Evolutionary conservation across 1,284 basidiomycete genomes (phyloP), one percentile per base, ranked within the genome.

Genomic region (Sparassis latifolia): DNA sequence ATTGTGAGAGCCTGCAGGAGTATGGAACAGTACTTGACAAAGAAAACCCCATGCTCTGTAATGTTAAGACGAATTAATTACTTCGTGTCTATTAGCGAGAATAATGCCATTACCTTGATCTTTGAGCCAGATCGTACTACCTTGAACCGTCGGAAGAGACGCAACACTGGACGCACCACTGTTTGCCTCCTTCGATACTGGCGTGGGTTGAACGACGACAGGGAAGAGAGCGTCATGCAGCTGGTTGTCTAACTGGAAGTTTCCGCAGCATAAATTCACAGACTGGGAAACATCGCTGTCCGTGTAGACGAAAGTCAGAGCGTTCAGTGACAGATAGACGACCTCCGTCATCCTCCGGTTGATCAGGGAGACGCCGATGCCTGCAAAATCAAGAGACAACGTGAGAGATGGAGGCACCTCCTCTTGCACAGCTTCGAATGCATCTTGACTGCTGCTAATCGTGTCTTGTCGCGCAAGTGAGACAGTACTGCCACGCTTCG

Each of bases 11-110:
- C 92, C 65, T 99, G 97, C 29, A 99, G 72, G 30, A 99, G 71
- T 43, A 99, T 80, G 2, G 94, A 96, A 45, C 92, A 97, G 63
- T 99, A 99, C 72, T 99, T 99, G 72, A 99, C 79, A 67, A 97
- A 99, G 39, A 90, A 72, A 12, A 99, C 97, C 20, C 97, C 97
- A 60, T 99, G 97, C 31, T 89, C 93, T 95, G 45, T 42, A 20
- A 6, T 30, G 4, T 9, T 20, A 7, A 12, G 12, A 49, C 30
- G 40, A 2, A 41, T 33, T 40, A 2, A 33, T 3, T 27, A 5
- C 27, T n/a, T 6, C 12, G 29, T 29, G 20, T 20, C 20, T 20
- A 20, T 20, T 20, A 6, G 4, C 28, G 20, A 6, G 29, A n/a
- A 2, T 12, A 28, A n/a, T 4, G 29, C 29, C 3, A 73, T 61